Base-by-base conservation (phyloP, 768 basidiomycete species). In the Tylopilus sp. region DNA sequence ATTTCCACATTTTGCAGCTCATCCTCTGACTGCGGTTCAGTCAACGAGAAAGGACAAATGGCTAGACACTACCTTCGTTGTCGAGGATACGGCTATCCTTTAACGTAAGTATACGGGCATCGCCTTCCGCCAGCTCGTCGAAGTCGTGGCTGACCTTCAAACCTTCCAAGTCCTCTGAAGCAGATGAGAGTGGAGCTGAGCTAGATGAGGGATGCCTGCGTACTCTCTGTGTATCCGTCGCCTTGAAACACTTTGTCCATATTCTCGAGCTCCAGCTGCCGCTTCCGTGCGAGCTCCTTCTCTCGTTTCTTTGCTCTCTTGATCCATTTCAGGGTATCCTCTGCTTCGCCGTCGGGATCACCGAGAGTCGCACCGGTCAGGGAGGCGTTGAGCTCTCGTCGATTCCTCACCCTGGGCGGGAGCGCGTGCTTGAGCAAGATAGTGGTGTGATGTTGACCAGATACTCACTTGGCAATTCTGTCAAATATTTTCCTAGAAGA, bases 131-230 rank as follows among this genome's bases (percentile, higher is more conserved):
- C 72, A 99, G 79, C 60, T 81, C 89, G 54, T 94, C 88, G 59
- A 95, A 86, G 78, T 90, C 93, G 74, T 98, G 97, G 76, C 81
- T 86, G 70, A 98, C 97, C 80, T 97, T 98, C 57, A 99, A 76
- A 42, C 97, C 97, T 56, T 79, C 83, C 61, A 98, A 82, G 74
- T 97, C 93, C 76, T 85, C 92, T 95, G 52, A 13, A 51, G 46
- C 29, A 44, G 48, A 16, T 56, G 43, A 60, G 41, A 19, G 22
- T 1, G 49, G 40, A 45, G 16, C 24, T 25, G 30, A 26, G 45
- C 14, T 21, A 33, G 16, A 30, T 22, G 14, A 37, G 24, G 5
- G 30, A 45, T 29, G 7, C 9, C 8, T 14, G 71, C 90, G 63
- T 61, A 93, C 93, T 88, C 73, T 96, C 95, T 30, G 88, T 84